These are phyloP conservation scores for Tuber umbilicatum DNA, from an alignment of 495 filamentous ascomycete genomes.

Conservation along the genomic window DNA sequence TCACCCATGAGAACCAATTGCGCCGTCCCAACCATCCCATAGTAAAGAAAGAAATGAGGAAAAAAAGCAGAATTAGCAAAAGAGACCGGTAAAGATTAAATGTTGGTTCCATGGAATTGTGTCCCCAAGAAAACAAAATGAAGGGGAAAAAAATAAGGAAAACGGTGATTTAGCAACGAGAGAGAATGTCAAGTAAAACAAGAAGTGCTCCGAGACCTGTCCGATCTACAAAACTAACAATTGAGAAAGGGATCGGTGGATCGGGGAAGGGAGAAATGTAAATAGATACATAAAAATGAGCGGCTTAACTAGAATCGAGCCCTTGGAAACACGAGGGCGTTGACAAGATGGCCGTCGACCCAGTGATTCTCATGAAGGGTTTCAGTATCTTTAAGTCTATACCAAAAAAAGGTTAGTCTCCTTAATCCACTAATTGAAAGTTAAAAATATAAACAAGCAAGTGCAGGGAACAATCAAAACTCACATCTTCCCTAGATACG, in stretches of 20 bases:
- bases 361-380: conserved; percentile 64
- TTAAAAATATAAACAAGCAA: background rate
- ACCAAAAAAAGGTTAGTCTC: background rate
- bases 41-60: background rate
- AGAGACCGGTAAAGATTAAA: background rate
- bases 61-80: conserved; percentile 1
- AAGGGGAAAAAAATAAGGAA: background rate
- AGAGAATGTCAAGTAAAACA: background rate
- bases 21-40: background rate
- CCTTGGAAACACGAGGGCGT: conserved; percentile 64
- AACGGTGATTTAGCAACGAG: background rate
- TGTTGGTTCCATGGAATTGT: background rate
- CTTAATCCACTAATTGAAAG: background rate
- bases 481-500: conserved; percentile 66
- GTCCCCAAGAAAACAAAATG: background rate
- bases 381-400: conserved; percentile 55
- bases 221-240: background rate
- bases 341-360: conserved; percentile 68
- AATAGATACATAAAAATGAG: background rate
- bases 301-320: conserved; percentile 21
- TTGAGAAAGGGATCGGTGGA: background rate
- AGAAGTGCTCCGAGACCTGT: background rate
- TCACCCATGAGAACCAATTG: background rate
- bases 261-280: conserved; percentile 5
- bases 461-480: conserved; percentile 3